phyloP scores from a whole-genome alignment of 495 filamentous ascomycete genomes.

The Ascobolus immersus region DNA sequence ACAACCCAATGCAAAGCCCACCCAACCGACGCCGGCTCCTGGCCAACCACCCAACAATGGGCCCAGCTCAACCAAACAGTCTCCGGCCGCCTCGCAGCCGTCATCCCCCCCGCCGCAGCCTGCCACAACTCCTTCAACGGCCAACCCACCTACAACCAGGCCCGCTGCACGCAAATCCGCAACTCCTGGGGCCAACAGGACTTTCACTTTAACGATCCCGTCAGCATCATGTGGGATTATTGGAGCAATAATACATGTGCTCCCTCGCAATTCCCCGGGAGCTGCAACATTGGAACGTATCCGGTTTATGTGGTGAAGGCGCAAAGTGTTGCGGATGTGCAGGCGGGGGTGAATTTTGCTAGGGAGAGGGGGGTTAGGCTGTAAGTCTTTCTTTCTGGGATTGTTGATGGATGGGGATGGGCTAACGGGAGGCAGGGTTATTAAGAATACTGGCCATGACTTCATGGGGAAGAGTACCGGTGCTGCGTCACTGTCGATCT shows the following conservation, averaged over 20 bases:
- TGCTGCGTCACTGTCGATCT: conserved; percentile 24
- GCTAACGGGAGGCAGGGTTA: conserved; percentile 1
- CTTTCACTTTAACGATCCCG: conserved; percentile 1
- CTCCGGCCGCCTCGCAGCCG: conserved; percentile 26
- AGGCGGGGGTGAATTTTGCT: conserved; percentile 9
- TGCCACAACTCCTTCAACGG: conserved; percentile 22
- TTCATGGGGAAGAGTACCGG: conserved; percentile 26
- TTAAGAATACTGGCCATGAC: conserved; percentile 9
- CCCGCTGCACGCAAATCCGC: conserved; percentile 9
- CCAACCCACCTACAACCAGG: conserved; percentile 15
- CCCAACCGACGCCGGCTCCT: conserved; percentile 19
- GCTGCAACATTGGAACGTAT: conserved; percentile 1
- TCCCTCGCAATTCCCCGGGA: neutral
- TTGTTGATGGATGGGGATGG: neutral
- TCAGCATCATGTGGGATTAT: neutral
- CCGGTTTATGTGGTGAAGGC: conserved; percentile 12
- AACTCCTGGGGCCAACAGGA: neutral
- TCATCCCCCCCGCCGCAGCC: conserved; percentile 26
- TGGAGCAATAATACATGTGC: neutral
- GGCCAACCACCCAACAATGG: conserved; percentile 21
- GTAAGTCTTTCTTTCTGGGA: conserved; percentile 1
- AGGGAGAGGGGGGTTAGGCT: conserved; percentile 11
- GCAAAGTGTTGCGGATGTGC: conserved; percentile 5
- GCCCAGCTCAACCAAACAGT: conserved; percentile 21
- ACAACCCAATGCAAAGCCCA: conserved; percentile 8